Percentiles rank a stretch among this genome's conserved stretches.
Evolutionary conservation across 805 yeast species (phyloP).

Genomic region (Dipodascopsis uninucleata): DNA sequence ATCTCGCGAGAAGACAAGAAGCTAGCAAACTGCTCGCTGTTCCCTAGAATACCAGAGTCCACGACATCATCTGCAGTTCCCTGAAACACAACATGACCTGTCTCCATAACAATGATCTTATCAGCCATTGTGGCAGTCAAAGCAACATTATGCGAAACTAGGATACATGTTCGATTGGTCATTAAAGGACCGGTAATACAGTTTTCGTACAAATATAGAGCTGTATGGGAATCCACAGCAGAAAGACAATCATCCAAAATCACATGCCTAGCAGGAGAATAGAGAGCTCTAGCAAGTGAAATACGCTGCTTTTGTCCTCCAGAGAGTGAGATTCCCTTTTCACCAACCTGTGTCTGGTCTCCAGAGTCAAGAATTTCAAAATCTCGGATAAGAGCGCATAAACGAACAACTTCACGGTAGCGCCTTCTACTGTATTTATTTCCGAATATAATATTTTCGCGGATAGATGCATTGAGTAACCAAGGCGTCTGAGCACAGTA

Average conservation of each 20-base stretch:
- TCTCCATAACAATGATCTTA: constrained; percentile 73
- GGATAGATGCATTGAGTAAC: constrained; percentile 86
- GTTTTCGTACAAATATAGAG: constrained; percentile 85
- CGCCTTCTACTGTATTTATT: constrained; percentile 68
- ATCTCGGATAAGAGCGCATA: constrained; percentile 87
- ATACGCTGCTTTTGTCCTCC: constrained; percentile 99
- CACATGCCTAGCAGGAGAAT: constrained; percentile 77
- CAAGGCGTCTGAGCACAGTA: constrained; percentile 65
- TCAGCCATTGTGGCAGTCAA: constrained; percentile 79
- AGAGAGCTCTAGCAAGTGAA: constrained; percentile 89
- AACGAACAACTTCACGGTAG: constrained; percentile 73
- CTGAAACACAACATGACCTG: constrained; percentile 66
- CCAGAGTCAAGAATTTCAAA: constrained; percentile 83
- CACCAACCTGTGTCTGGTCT: constrained; percentile 92
- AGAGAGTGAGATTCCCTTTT: constrained; percentile 91
- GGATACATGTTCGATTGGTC: constrained; percentile 78
- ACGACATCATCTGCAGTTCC: constrained; percentile 42
- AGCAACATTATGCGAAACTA: constrained; percentile 93
- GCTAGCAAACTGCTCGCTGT: constrained; percentile 7
- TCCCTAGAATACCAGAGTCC: constrained; percentile 64
- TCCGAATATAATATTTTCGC: constrained; percentile 77
- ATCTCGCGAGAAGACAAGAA: constrained; percentile 37
- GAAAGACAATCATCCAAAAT: constrained; percentile 90
- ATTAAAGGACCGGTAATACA: constrained; percentile 87
- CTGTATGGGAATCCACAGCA: constrained; percentile 97